phyloP scores from a whole-genome alignment of 441 rosid species.

The Syzygium malaccense region DNA sequence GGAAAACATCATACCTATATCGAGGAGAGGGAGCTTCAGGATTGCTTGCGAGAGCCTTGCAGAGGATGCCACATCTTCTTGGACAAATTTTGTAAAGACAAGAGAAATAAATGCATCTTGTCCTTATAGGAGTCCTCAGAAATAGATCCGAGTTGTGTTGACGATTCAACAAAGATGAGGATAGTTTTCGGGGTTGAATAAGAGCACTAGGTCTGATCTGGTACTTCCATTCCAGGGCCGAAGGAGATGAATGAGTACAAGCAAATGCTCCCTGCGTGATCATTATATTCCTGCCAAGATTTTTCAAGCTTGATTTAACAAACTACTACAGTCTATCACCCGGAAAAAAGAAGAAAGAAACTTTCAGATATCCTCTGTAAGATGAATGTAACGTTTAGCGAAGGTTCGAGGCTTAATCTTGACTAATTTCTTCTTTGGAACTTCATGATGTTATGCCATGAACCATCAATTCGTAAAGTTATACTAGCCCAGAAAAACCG shows the following conservation, averaged over 20 bases:
- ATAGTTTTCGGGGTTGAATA: background rate
- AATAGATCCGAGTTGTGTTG: background rate
- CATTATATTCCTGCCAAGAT: background rate
- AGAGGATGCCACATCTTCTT: background rate
- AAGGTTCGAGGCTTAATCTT: background rate
- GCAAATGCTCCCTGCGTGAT: background rate
- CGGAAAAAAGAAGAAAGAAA: no score
- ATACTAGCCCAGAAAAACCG: background rate
- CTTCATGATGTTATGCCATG: background rate
- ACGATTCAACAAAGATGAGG: background rate
- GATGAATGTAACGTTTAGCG: background rate
- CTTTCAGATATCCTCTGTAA: background rate
- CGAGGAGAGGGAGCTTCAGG: background rate
- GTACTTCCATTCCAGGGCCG: accelerated
- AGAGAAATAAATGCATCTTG: background rate
- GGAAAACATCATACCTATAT: conserved; percentile 1
- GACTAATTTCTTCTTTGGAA: background rate
- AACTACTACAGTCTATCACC: no score
- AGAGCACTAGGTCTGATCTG: accelerated
- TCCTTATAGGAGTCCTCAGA: background rate
- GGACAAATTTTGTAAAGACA: background rate
- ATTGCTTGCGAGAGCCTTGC: accelerated
- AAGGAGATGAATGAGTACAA: background rate
- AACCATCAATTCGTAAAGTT: background rate
- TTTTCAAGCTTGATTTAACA: no score